Evolutionary conservation across 352 stramenopile genomes (phyloP), one percentile per base, ranked within the genome.

Genomic region (Nothophytophthora sp.): DNA sequence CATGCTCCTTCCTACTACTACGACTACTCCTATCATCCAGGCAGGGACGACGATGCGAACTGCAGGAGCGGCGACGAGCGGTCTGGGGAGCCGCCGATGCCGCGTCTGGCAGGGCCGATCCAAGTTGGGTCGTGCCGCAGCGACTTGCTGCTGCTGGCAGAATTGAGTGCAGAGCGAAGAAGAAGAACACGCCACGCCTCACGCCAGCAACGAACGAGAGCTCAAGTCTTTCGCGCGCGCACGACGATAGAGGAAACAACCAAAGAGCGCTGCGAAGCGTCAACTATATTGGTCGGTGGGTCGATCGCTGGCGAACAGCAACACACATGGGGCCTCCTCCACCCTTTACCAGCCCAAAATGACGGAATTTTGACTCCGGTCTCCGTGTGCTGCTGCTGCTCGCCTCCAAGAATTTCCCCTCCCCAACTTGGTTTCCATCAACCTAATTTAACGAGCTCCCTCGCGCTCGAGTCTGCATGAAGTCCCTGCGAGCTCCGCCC

Each of bases 361-460:
- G 34, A 71, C 61, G 61, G 61, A 66, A 65, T 71, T 66, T 61
- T 71, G 61, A 71, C 50, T 48, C 39, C 35, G 45, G 55, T 48
- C 36, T 45, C 50, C 53, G 36, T 19, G 23, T 53, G 22, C 27
- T 50, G 42, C 16, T 20, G 61, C 47, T 46, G 55, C 34, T 30
- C 61, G 42, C 50, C 61, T 40, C 22, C 42, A 16, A 41, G 34
- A 54, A 50, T 53, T 36, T 48, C 50, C 53, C 41, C 38, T 35
- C 50, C 36, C 56, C 61, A 67, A 63, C 61, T 71, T 67, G 61
- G 61, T 65, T 56, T 35, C 56, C 50, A n/a, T n/a, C n/a, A n/a
- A 49, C 28, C 38, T 48, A 56, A 57, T 62, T 55, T 53, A 55
- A 40, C 18, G 44, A 61, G 43, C 45, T 13, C 38, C 40, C 7